Evolutionary conservation across 2,329 filamentous ascomycete genomes (phyloP).

Genomic region (Helminthosporium solani): DNA sequence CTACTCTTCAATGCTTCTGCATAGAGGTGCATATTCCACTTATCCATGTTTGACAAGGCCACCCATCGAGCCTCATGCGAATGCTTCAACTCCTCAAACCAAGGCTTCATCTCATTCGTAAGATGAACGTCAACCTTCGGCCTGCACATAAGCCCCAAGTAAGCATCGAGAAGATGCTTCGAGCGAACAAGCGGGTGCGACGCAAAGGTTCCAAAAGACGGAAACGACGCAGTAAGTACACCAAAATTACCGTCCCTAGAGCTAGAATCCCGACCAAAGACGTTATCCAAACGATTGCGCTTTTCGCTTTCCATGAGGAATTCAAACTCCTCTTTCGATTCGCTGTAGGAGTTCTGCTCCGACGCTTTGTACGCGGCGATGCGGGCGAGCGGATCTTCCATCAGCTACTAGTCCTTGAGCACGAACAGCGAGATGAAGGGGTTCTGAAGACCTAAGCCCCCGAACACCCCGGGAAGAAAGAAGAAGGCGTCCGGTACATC

Average conservation of each 20-base stretch:
- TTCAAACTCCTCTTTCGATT: constrained; percentile 28
- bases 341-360: constrained; percentile 35
- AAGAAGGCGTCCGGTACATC: constrained; percentile 51
- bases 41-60: constrained; percentile 10
- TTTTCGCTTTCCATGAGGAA: constrained; percentile 10
- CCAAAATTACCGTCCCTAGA: background rate
- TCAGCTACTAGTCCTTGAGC: constrained; percentile 27
- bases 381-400: constrained; percentile 36
- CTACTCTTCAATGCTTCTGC: constrained; percentile 21
- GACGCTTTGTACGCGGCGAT: constrained; percentile 44
- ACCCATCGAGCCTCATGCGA: constrained; percentile 7
- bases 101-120: constrained; percentile 7
- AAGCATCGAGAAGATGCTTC: background rate
- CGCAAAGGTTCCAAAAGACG: constrained; percentile 11
- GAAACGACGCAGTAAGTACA: constrained; percentile 5
- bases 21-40: constrained; percentile 45
- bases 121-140: constrained; percentile 6
- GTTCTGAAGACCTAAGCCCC: constrained; percentile 50
- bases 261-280: background rate
- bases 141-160: constrained; percentile 8
- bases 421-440: constrained; percentile 49
- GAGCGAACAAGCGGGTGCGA: constrained; percentile 6
- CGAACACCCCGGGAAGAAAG: constrained; percentile 50
- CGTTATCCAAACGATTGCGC: constrained; percentile 4
- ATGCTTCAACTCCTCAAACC: constrained; percentile 10